Conservation (phyloP, 2,329 filamentous ascomycete species). For the Colletotrichum falcatum region DNA sequence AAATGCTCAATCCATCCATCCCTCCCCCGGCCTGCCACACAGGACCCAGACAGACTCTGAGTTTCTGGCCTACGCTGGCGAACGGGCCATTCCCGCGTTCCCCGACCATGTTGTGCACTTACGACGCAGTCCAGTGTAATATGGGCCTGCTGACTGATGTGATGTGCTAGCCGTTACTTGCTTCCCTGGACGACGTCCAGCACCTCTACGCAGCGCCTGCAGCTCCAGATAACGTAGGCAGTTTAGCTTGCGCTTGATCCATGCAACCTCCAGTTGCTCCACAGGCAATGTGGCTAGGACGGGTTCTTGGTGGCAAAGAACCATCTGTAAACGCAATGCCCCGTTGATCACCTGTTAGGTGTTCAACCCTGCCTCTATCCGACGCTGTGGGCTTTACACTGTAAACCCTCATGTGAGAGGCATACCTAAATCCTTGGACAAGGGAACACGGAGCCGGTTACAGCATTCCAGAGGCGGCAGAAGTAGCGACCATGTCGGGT, state of each 20-base stretch:
- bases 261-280: background rate
- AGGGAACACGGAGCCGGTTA: conserved; percentile 1
- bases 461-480: background rate
- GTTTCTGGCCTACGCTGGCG: background rate
- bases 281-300: background rate
- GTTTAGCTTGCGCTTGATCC: background rate
- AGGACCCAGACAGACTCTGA: background rate
- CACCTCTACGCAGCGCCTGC: background rate
- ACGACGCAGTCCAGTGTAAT: conserved; percentile 3
- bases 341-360: conserved; percentile 1
- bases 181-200: background rate
- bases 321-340: background rate
- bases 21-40: conserved; percentile 16
- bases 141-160: conserved; percentile 26
- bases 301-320: background rate
- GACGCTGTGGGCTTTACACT: background rate
- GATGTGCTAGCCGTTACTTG: background rate
- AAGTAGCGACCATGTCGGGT: background rate
- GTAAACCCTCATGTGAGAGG: background rate
- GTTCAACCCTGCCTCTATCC: background rate
- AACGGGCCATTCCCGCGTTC: conserved; percentile 14
- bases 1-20: conserved; percentile 17
- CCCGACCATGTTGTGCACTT: background rate
- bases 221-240: background rate
- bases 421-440: background rate